phyloP scores from a whole-genome alignment of 306 rosid genomes.

The Quercus parvula region DNA sequence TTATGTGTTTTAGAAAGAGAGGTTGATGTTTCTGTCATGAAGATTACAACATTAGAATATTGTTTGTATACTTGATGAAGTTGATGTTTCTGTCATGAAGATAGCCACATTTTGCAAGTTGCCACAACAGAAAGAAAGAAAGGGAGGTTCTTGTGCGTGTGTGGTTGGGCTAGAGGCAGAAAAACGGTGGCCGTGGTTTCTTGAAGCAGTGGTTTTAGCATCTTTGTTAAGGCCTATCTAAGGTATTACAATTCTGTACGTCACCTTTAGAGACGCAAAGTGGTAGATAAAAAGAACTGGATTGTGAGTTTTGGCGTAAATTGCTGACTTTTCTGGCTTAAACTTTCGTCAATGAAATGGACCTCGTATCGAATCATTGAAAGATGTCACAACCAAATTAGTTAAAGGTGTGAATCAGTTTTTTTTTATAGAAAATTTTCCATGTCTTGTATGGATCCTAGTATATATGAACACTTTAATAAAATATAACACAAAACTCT shows the following conservation, averaged over 20 bases:
- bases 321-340: conserved; percentile 37
- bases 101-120: background rate
- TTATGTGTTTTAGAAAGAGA: too few relatives aligned
- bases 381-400: background rate
- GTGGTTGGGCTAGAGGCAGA: background rate
- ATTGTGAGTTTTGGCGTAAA: conserved; percentile 2
- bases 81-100: too few relatives aligned
- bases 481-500: too few relatives aligned
- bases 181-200: conserved; percentile 35
- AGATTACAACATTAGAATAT: too few relatives aligned
- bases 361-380: conserved; percentile 1
- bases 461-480: too few relatives aligned
- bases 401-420: too few relatives aligned
- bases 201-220: conserved; percentile 38
- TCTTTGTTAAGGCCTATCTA: conserved; percentile 25
- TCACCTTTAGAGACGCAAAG: conserved; percentile 11
- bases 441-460: too few relatives aligned
- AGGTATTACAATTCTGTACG: conserved; percentile 29
- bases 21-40: too few relatives aligned
- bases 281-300: background rate
- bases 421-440: too few relatives aligned
- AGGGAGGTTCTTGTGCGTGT: conserved; percentile 3
- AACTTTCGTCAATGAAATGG: conserved; percentile 17
- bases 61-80: too few relatives aligned
- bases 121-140: background rate